A percentile compares a stretch with the other conserved stretches of the same genome.
Evolutionary conservation across 1,139 yeast genomes (phyloP).

Genomic region (Diutina scorzettiae): DNA sequence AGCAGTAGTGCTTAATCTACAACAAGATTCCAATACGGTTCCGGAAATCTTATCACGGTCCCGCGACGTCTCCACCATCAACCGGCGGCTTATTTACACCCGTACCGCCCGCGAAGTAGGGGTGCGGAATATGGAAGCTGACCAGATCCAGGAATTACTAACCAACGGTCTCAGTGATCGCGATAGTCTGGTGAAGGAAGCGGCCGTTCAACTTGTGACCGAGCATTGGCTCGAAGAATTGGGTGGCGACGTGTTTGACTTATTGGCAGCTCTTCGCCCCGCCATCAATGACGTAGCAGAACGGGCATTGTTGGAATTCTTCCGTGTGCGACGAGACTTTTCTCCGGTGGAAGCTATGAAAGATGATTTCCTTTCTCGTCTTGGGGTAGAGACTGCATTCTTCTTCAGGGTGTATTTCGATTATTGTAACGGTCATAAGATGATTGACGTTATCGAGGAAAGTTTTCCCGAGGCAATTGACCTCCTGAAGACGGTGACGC

Average conservation of each 20-base stretch:
- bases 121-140: constrained; percentile 19
- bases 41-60: constrained; percentile 69
- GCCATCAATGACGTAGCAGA: constrained; percentile 55
- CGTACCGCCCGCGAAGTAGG: constrained; percentile 59
- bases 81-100: constrained; percentile 63
- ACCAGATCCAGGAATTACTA: constrained; percentile 48
- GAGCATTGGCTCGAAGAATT: constrained; percentile 60
- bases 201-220: constrained; percentile 63
- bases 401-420: constrained; percentile 56
- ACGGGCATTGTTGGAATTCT: constrained; percentile 51
- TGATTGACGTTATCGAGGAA: constrained; percentile 50
- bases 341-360: constrained; percentile 22
- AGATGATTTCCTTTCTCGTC: constrained; percentile 47
- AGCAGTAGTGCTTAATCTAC: constrained; percentile 65
- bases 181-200: constrained; percentile 57
- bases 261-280: constrained; percentile 62
- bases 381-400: constrained; percentile 69
- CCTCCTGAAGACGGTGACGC: constrained; percentile 46
- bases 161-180: constrained; percentile 85
- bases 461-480: constrained; percentile 75
- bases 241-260: constrained; percentile 58
- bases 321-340: constrained; percentile 12
- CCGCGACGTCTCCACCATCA: constrained; percentile 61
- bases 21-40: constrained; percentile 40
- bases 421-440: constrained; percentile 43